Conservation (phyloP, 768 basidiomycete genomes). For the Mycena crocata region DNA sequence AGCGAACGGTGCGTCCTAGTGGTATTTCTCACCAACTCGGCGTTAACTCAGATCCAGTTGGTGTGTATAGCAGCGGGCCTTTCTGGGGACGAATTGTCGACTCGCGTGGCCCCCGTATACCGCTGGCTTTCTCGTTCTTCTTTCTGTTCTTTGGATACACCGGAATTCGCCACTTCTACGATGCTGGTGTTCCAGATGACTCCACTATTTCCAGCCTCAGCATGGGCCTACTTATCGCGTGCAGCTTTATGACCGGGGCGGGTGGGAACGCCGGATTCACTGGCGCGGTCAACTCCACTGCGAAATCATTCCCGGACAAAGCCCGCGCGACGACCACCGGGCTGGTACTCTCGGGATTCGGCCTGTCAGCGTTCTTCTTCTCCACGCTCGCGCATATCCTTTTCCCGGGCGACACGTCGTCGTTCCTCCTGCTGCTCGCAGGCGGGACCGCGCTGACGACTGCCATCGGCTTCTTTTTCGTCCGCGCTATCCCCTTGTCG, state of each 20-base stretch:
- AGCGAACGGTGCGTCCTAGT: slow-evolving; percentile 68
- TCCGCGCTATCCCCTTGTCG: slow-evolving; percentile 76
- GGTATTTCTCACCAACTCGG: neutral
- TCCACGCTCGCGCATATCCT: slow-evolving; percentile 77
- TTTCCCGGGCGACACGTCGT: slow-evolving; percentile 83
- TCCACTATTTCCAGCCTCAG: slow-evolving; percentile 53
- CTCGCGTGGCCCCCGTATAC: slow-evolving; percentile 73
- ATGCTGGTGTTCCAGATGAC: slow-evolving; percentile 58
- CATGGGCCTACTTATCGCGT: slow-evolving; percentile 66
- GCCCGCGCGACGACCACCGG: slow-evolving; percentile 80
- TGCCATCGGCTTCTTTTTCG: slow-evolving; percentile 79
- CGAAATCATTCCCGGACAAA: slow-evolving; percentile 82
- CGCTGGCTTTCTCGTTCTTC: slow-evolving; percentile 68
- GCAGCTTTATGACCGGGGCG: slow-evolving; percentile 78
- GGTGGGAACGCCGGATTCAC: slow-evolving; percentile 81
- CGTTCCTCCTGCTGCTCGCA: slow-evolving; percentile 80
- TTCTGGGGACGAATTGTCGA: slow-evolving; percentile 87
- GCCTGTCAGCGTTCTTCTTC: slow-evolving; percentile 87
- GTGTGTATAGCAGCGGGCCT: slow-evolving; percentile 82
- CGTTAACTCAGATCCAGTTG: slow-evolving; percentile 57
- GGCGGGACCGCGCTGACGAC: slow-evolving; percentile 85
- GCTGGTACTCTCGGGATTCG: slow-evolving; percentile 87
- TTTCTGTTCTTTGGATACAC: slow-evolving; percentile 78
- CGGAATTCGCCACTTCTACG: slow-evolving; percentile 77
- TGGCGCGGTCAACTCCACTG: slow-evolving; percentile 83